Evolutionary conservation across 2,329 filamentous ascomycete genomes (phyloP), one percentile per base, ranked within the genome.

Genomic region (Trichophyton rubrum): DNA sequence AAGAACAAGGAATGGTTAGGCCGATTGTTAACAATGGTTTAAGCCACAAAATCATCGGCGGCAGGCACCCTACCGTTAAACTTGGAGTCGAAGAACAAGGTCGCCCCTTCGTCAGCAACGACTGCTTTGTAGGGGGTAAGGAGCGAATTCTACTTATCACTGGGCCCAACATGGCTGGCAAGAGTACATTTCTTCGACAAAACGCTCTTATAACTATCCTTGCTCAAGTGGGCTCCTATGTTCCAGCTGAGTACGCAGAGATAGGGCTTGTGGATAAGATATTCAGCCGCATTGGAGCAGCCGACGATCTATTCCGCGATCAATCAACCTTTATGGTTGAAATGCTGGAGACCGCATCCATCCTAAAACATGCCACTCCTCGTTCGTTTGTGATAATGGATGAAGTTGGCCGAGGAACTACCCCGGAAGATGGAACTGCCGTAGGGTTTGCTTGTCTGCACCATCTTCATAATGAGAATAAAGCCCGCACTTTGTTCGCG

Each of bases 311-410:
- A n/a, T 96, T 88, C 76, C 84, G 85, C 58, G 88, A 96, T 75
- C 91, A 97, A 73, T 96, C 90, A 59, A 99, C 95, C 0, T 99
- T 99, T 74, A 97, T 99, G 93, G 90, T 97, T 0, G 93, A 99
- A 76, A 99, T 99, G 93, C 81, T 96, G 1, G 93, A 99, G 75
- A 96, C 93, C 20, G 91, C 92, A 1, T 82, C 87, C 27, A 99
- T 99, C 59, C 80, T 99, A 59, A 88, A 87, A 63, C 81, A 88
- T 66, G 92, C 93, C 0, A 97, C 92, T 0, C 76, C 85, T 1
- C 82, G 86, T 24, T 93, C 88, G 0, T 95, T 99, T 68, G 92
- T 93, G 63, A 92, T 99, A 72, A 97, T 99, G 92, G 93, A 99
- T 72, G 93, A 99, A 77, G 89, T 99, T 41, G 93, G 93, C 0